A percentile compares a stretch with the other conserved stretches of the same genome.
Evolutionary conservation across 1,139 yeast genomes (phyloP).

Genomic region (Suhomyces taliae): DNA sequence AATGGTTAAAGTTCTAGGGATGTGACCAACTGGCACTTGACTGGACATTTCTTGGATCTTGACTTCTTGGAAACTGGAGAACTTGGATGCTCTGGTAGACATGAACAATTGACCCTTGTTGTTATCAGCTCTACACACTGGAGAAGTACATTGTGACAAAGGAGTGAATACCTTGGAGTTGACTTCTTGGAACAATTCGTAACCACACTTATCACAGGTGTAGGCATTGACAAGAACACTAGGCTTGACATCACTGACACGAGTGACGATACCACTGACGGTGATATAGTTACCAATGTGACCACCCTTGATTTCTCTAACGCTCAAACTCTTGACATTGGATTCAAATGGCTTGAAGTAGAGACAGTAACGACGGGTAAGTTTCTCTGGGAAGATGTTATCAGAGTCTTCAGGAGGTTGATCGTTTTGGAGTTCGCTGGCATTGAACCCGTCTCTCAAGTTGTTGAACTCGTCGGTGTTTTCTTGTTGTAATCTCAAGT

Average conservation of each 20-base stretch:
- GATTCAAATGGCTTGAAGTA: conserved; percentile 80
- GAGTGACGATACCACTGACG: conserved; percentile 89
- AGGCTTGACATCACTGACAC: conserved; percentile 97
- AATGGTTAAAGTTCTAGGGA: conserved; percentile 81
- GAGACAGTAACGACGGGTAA: conserved; percentile 81
- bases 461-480: conserved; percentile 51
- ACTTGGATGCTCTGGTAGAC: conserved; percentile 95
- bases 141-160: conserved; percentile 78
- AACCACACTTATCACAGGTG: conserved; percentile 97
- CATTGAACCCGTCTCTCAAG: conserved; percentile 37
- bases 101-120: conserved; percentile 87
- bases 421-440: conserved; percentile 2
- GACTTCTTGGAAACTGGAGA: conserved; percentile 92
- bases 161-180: conserved; percentile 84
- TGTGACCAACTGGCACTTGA: conserved; percentile 98
- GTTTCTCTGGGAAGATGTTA: conserved; percentile 74
- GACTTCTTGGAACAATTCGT: conserved; percentile 94
- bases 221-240: conserved; percentile 88
- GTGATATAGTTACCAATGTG: conserved; percentile 86
- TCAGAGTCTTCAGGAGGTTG: conserved; percentile 16
- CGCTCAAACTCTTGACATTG: conserved; percentile 66
- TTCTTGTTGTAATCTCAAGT: conserved; percentile 70
- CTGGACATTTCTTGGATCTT: conserved; percentile 91
- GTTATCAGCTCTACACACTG: conserved; percentile 74
- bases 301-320: conserved; percentile 83